Base-by-base conservation (phyloP, 805 yeast genomes). In the Starmerella riodocensis region DNA sequence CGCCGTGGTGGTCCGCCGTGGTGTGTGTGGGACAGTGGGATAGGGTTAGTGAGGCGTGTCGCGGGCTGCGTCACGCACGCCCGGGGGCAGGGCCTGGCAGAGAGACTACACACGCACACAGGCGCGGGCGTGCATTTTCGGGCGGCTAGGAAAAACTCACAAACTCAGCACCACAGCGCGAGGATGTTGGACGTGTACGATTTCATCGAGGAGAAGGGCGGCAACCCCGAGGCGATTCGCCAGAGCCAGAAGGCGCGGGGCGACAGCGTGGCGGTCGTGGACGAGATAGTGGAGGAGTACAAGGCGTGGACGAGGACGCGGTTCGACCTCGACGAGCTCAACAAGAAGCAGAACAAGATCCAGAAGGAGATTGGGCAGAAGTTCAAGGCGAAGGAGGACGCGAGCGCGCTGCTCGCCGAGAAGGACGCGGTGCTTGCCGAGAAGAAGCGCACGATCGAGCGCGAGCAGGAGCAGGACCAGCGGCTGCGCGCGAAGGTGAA, bases 141-240 rank as follows among this genome's bases (percentile, higher is more conserved):
- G n/a, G n/a, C n/a, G n/a, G n/a, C n/a, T n/a, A n/a, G n/a, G n/a
- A n/a, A n/a, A n/a, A n/a, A n/a, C n/a, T n/a, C n/a, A n/a, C n/a
- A n/a, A n/a, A n/a, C n/a, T n/a, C n/a, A n/a, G n/a, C n/a, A n/a
- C n/a, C n/a, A n/a, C n/a, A n/a, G n/a, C n/a, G n/a, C n/a, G n/a
- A 9, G 14, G 36, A 88, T 91, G 98, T 76, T 91, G 64, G 98
- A 91, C 62, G 83, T 91, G 51, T 69, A 78, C 50, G 80, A 81
- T 58, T 91, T 91, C 60, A 78, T 91, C 53, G 94, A 77, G 53
- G 98, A 91, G 59, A 88, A 85, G 65, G 98, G 98, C 43, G 98
- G 98, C 47, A 74, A 86, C 61, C 95, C 98, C 31, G 88, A 86
- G 52, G 67, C 67, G 39, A 84, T 91, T 59, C 79, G 79, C 60